These are phyloP conservation scores for Rhodotorula sp. DNA, from an alignment of 1,284 basidiomycete genomes.

Conservation along the genomic window DNA sequence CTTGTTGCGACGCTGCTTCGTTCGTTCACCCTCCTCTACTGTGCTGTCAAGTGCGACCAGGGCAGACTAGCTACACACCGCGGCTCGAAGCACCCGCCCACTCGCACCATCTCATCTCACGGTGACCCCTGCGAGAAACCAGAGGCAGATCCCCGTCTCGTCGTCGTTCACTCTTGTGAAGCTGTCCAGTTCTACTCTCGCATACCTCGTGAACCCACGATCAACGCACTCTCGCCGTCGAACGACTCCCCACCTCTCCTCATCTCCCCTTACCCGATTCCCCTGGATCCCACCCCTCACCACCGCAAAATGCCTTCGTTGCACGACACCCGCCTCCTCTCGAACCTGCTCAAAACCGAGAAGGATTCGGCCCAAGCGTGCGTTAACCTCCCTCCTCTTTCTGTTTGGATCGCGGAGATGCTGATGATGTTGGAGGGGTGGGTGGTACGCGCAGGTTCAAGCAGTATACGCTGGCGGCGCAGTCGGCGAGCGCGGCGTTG, in stretches of 20 bases:
- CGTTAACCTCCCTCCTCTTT: constrained; percentile 35
- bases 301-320: constrained; percentile 18
- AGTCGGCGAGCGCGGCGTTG: constrained; percentile 48
- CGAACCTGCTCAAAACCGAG: constrained; percentile 51
- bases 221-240: neutral
- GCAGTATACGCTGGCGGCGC: constrained; percentile 41
- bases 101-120: no score
- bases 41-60: no score
- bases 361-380: constrained; percentile 44
- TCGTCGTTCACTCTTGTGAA: no score
- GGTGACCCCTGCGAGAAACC: no score
- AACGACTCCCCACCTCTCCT: neutral
- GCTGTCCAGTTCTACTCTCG: no score
- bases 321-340: constrained; percentile 50
- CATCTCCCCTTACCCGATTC: neutral
- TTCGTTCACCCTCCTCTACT: no score
- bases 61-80: no score
- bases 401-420: neutral
- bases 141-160: no score
- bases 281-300: neutral
- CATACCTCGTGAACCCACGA: no score
- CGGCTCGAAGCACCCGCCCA: no score
- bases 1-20: no score
- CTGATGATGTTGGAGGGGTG: neutral
- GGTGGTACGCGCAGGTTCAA: constrained; percentile 35